These are phyloP conservation scores for Aspergillus saccharolyticus DNA, from an alignment of 495 filamentous ascomycete genomes.

Conservation along the genomic window DNA sequence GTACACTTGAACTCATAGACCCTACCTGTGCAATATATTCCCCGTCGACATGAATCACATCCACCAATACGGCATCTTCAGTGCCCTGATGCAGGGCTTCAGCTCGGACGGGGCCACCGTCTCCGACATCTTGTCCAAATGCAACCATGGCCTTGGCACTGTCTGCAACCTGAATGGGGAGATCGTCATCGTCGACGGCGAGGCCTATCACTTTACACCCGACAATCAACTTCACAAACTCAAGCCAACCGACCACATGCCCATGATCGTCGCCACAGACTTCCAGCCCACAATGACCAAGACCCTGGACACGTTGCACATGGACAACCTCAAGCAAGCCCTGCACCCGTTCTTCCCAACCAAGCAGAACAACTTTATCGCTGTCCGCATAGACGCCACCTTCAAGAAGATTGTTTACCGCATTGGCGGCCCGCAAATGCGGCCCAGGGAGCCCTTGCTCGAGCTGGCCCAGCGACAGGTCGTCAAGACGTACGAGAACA, in stretches of 20 bases:
- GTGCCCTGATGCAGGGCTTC: slow-evolving; percentile 49
- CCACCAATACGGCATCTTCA: slow-evolving; percentile 47
- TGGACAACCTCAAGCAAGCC: slow-evolving; percentile 2
- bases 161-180: slow-evolving; percentile 46
- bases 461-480: slow-evolving; percentile 39
- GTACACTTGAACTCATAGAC: too few species aligned
- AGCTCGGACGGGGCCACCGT: slow-evolving; percentile 36
- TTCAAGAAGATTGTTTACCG: slow-evolving; percentile 10
- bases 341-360: slow-evolving; percentile 13
- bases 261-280: slow-evolving; percentile 9
- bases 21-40: background rate
- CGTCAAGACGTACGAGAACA: slow-evolving; percentile 26
- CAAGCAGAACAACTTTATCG: slow-evolving; percentile 15
- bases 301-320: background rate
- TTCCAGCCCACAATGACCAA: slow-evolving; percentile 12
- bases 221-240: background rate
- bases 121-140: slow-evolving; percentile 32
- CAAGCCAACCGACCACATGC: background rate
- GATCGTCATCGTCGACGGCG: slow-evolving; percentile 46
- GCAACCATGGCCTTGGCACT: slow-evolving; percentile 50
- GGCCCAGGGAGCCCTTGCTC: slow-evolving; percentile 32
- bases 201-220: slow-evolving; percentile 36
- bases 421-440: slow-evolving; percentile 5
- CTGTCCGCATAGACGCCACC: background rate
- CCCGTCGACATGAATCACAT: slow-evolving; percentile 29